Conservation (phyloP, 768 basidiomycete genomes). For the Hygrophorus pudorinus region DNA sequence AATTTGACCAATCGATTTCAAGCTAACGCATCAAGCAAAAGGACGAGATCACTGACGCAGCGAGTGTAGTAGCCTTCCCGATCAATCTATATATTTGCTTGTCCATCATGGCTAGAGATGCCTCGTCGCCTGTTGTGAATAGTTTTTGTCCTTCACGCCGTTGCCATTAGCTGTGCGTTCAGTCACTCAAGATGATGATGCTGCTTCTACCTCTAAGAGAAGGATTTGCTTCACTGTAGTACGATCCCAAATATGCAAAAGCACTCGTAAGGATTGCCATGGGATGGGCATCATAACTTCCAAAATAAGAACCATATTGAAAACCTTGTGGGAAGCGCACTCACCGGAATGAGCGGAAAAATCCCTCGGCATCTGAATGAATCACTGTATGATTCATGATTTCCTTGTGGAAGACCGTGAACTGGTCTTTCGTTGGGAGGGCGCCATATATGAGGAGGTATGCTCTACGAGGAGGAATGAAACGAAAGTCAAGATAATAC, state of each 20-base stretch:
- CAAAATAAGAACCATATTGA: not conserved
- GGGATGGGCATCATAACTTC: slow-evolving; percentile 85
- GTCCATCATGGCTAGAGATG: slow-evolving; percentile 73
- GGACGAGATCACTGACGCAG: slow-evolving; percentile 46
- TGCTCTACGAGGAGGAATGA: slow-evolving; percentile 22
- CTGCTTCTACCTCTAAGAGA: slow-evolving; percentile 65
- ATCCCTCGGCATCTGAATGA: slow-evolving; percentile 58
- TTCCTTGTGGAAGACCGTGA: slow-evolving; percentile 57
- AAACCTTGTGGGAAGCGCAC: slow-evolving; percentile 5
- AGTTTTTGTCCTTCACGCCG: slow-evolving; percentile 62
- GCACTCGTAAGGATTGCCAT: slow-evolving; percentile 87
- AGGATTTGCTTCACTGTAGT: slow-evolving; percentile 83
- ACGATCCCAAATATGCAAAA: slow-evolving; percentile 81
- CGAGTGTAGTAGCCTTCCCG: slow-evolving; percentile 82
- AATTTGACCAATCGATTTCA: slow-evolving; percentile 4
- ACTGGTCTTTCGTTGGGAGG: slow-evolving; percentile 57
- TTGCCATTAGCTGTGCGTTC: not conserved
- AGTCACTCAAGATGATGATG: not conserved
- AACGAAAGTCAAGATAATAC: not conserved
- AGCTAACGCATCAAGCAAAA: not conserved
- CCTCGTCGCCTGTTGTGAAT: slow-evolving; percentile 56
- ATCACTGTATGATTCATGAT: slow-evolving; percentile 66
- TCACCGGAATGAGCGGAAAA: slow-evolving; percentile 60
- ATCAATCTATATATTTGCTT: slow-evolving; percentile 86
- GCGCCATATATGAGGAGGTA: slow-evolving; percentile 87